Evolutionary conservation across 164 flowering plant genomes (phyloP), one percentile per base, ranked within the genome.

Genomic region (Stephania yunnanensis): DNA sequence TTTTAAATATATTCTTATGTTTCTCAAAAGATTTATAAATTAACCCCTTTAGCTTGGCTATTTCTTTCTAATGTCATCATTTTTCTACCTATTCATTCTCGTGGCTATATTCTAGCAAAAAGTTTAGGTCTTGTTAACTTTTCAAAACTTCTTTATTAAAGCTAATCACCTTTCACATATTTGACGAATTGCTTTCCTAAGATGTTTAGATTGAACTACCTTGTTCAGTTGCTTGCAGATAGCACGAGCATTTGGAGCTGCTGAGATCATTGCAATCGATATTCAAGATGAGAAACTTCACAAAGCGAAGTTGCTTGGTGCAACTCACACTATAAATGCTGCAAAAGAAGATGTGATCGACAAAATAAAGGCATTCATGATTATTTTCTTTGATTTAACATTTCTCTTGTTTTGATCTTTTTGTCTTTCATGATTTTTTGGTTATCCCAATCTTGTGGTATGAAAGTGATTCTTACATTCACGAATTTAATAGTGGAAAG

Each of bases 221-320:
- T 84, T 65, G 73, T 79, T 76, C 97, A 96, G 99, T 88, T 94
- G 97, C 83, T 83, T 94, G 91, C 99, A 96, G 94, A 86, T 96
- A 82, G 99, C 99, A 53, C 87, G 87, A 48, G 98, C 97, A 67
- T 96, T 94, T 86, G 99, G 99, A 78, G 98, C 94, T 48, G 86
- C 95, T 78, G 93, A 90, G 78, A 84, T 94, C 75, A 92, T 96
- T 82, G 99, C 99, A 68, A 97, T 96, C 75, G 99, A 96, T 83
- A 83, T 96, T 78, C 94, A 92, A 73, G 95, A 92, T 81, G 97
- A 92, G 30, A 96, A 94, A 78, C 87, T 96, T 75, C 80, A 86
- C 73, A 91, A 91, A 69, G 97, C 98, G 15, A 93, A 88, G 83
- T 71, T 55, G 29, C 75, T 91, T 69, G 99, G 99, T 82, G 99